phyloP scores from a whole-genome alignment of 345 rosid genomes.

The Dimocarpus longan region DNA sequence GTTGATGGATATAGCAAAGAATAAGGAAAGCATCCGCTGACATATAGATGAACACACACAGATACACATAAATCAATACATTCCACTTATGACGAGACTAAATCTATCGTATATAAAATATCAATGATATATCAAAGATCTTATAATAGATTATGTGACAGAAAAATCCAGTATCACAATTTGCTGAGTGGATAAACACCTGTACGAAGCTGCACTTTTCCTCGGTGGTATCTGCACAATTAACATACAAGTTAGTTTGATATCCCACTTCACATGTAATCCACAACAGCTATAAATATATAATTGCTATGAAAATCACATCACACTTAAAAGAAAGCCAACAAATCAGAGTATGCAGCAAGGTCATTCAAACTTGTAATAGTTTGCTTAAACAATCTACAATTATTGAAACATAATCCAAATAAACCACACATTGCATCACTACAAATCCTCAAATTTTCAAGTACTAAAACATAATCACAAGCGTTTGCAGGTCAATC shows the following conservation, averaged over 20 bases:
- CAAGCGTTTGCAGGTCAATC: neutral
- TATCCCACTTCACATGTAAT: neutral
- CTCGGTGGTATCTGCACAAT: slow-evolving; percentile 97
- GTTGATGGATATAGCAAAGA: neutral
- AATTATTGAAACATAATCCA: too few species aligned
- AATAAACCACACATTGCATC: neutral
- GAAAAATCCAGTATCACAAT: neutral
- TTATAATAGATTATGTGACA: neutral
- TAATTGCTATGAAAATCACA: neutral
- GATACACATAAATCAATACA: neutral
- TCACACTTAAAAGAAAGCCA: neutral
- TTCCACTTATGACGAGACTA: neutral
- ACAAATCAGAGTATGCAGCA: neutral
- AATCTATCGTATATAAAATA: neutral
- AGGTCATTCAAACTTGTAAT: neutral
- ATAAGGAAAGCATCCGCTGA: neutral
- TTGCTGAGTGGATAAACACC: slow-evolving; percentile 48
- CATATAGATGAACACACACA: neutral
- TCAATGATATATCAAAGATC: neutral
- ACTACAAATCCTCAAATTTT: neutral
- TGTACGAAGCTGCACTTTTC: slow-evolving; percentile 95
- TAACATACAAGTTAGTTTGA: slow-evolving; percentile 27
- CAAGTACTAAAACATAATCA: neutral
- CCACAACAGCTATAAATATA: neutral
- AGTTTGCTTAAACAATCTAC: neutral